Base-by-base conservation (phyloP, 768 basidiomycete genomes). In the Rickenella mellea region DNA sequence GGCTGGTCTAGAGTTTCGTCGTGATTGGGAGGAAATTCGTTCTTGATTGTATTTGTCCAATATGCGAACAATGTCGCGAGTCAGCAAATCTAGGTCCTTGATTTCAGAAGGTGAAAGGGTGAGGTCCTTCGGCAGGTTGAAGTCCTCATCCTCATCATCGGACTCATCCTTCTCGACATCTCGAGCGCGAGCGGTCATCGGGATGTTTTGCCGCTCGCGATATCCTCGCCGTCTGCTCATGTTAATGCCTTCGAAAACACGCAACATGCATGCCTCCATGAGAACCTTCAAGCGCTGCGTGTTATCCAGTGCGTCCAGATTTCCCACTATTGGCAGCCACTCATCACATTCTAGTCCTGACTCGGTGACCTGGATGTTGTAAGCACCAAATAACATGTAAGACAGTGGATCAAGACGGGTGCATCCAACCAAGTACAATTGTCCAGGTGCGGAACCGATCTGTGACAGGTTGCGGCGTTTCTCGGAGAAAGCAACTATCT, bases 351-450 rank as follows among this genome's bases (percentile, higher is more conserved):
- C 80, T 39, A 97, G 58, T 5, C 90, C 88, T 14, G 74, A 71
- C 28, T 78, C 73, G 0, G 75, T 75, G 30, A 84, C 77, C 46
- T 75, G 63, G 24, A 92, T 71, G 39, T 80, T 73, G 58, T 88
- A 78, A 0, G 90, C 91, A 5, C 92, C 93, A 52, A 97, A 94
- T 9, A 97, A 69, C 59, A 94, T 71, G 57, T 92, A 94, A 4
- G 82, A 82, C 70, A 97, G 69, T 7, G 86, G 85, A 55, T 94
- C 90, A 20, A 97, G 65, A 33, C 80, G 79, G 1, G 89, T 92
- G 10, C 89, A 91, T 26, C 73, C 78, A 38, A 90, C 73, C 17
- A 94, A 68, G 58, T 72, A 83, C 39, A 75, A 89, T 52, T 80
- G 76, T 3, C 80, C 64, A 7, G 53, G 51, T 27, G 50, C 52